Base-by-base conservation (phyloP, 1,139 yeast species). In the Meyerozyma carpophila region DNA sequence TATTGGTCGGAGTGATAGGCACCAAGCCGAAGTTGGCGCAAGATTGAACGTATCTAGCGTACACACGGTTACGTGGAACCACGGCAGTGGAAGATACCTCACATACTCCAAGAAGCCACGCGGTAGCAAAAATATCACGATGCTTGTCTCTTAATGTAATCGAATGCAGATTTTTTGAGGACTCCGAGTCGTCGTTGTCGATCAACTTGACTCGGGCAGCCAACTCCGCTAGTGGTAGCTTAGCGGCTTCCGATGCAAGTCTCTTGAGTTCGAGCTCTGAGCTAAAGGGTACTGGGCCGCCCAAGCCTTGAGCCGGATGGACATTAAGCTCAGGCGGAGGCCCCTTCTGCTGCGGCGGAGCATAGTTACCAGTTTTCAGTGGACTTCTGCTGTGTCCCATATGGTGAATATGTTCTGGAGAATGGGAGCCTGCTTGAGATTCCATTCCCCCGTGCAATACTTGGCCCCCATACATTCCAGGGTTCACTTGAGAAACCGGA, bases 1-100 rank as follows among this genome's bases (percentile, higher is more conserved):
- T 82, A 10, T 91, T 82, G 1, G 96, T 96, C 13, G 95, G 95
- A 25, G 89, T 82, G 44, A 90, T 65, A 1, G 96, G 95, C 45
- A 79, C 76, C 38, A 89, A 59, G 11, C 74, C 75, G 57, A 77
- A 73, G 40, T 79, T 81, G 10, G 88, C 82, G 61, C 96, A 90
- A 8, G 82, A 58, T 20, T 80, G 80, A 14, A 81, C 90, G 58
- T 90, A 91, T 43, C 86, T 75, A 11, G 95, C 89, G 62, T 86
- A 90, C 21, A 90, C 81, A 43, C 89, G 68, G 55, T 86, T 87
- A 46, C 98, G 68, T 6, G 96, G 96, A 16, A 90, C 89, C 38
- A 84, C 94, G 3, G 90, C 81, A 2, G 82, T 80, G 5, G 79
- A 76, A 28, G 81, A 70, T 2, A 77, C 59, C 51, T 81, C 83